Base-by-base conservation (phyloP, 1,284 basidiomycete genomes). In the Retiboletus fuscus region DNA sequence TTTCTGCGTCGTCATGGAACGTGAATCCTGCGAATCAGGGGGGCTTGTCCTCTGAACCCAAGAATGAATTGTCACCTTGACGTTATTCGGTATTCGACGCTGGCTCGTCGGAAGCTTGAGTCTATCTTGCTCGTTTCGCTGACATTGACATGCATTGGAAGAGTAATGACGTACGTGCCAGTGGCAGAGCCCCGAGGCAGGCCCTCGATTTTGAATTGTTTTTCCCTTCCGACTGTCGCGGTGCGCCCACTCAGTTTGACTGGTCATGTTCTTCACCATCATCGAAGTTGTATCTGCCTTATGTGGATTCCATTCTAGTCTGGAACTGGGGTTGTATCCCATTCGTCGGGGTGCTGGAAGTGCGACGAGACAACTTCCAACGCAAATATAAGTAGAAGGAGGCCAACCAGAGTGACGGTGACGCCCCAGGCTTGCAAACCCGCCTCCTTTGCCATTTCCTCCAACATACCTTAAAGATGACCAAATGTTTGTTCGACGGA, bases 1-100 rank as follows among this genome's bases (percentile, higher is more conserved):
- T 12, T 46, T 22, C 28, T 58, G 41, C 41, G 53, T 41, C 34
- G 22, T 41, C 11, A 66, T 13, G 16, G 20, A 26, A 43, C 22
- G 68, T 16, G 67, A 67, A 67, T 58, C 64, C 22, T 16, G 53
- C 11, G 64, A 47, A 67, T 26, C 43, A 47, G 20, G 30, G 47
- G 46, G 30, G 5, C 22, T 20, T 24, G 12, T 39, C 30, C 16
- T 46, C 24, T n/a, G 24, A 24, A 49, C 16, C 47, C 47, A 22
- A 49, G 24, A 22, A n/a, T n/a, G 47, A 24, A 49, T 11, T 20
- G 20, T 46, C 44, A 20, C 20, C 20, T 20, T 18, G 15, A 46
- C 44, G 44, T 46, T 39, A 10, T 39, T 39, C 34, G 34, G 34
- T 39, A 10, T 46, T 46, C 44, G 24, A n/a, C 47, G 47, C 47